phyloP scores from a whole-genome alignment of 768 basidiomycete species.

The Macrolepiota dolichaula region DNA sequence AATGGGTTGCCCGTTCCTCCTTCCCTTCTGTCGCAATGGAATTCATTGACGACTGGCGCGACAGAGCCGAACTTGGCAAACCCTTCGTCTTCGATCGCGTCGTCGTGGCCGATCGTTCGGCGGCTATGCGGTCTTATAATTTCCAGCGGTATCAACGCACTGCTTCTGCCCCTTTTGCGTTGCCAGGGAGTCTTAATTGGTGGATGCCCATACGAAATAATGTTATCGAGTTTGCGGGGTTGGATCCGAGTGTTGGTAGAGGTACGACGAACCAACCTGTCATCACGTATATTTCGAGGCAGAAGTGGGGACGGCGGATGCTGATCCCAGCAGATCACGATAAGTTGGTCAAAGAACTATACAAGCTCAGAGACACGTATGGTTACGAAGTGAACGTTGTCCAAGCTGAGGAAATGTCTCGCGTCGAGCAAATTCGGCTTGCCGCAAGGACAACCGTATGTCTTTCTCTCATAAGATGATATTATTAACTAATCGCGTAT shows the following conservation, averaged over 20 bases:
- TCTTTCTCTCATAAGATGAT: slow-evolving; percentile 1
- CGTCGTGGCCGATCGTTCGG: slow-evolving; percentile 81
- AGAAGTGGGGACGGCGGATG: slow-evolving; percentile 86
- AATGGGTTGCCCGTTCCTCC: slow-evolving; percentile 74
- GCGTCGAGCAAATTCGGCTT: slow-evolving; percentile 75
- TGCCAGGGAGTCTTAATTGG: slow-evolving; percentile 79
- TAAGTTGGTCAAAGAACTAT: slow-evolving; percentile 68
- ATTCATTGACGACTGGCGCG: slow-evolving; percentile 80
- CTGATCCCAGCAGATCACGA: slow-evolving; percentile 75
- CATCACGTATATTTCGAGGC: slow-evolving; percentile 90
- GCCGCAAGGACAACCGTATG: slow-evolving; percentile 84
- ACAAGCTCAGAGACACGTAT: slow-evolving; percentile 62
- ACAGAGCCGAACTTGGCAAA: slow-evolving; percentile 65
- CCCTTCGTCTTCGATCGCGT: slow-evolving; percentile 86
- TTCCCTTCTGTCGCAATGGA: slow-evolving; percentile 83
- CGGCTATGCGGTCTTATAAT: slow-evolving; percentile 70
- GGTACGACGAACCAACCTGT: slow-evolving; percentile 60
- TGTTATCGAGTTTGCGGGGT: slow-evolving; percentile 68
- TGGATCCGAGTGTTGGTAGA: slow-evolving; percentile 40
- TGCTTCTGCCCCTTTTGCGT: slow-evolving; percentile 68
- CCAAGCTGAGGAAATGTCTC: slow-evolving; percentile 74
- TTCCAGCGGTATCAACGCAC: slow-evolving; percentile 72
- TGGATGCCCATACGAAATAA: slow-evolving; percentile 78
- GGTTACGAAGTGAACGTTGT: slow-evolving; percentile 90
- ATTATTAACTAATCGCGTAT: neutral